A percentile compares a stretch with the other conserved stretches of the same genome.
These are phyloP conservation scores for Nemania serpens DNA, from an alignment of 2,329 filamentous ascomycete species.

Conservation along the genomic window DNA sequence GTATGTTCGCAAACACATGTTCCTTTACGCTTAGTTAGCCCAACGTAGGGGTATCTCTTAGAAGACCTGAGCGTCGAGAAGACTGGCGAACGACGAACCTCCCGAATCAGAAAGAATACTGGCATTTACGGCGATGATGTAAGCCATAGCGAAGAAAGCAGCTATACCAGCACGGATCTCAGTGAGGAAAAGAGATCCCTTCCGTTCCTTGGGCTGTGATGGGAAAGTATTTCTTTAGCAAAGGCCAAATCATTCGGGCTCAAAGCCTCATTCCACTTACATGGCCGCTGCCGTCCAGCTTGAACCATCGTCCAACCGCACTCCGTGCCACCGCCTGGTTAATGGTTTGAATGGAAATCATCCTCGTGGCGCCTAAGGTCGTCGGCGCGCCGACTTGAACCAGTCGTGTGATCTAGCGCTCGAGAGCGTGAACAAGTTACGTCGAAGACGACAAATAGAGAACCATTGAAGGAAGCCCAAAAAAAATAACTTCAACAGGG, in stretches of 20 bases:
- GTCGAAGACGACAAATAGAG: background rate
- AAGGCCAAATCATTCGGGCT: slow-evolving; percentile 21
- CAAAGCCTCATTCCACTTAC: slow-evolving; percentile 54
- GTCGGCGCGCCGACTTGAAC: slow-evolving; percentile 14
- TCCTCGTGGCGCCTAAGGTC: slow-evolving; percentile 4
- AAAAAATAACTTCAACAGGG: too few species aligned
- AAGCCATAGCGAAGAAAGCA: slow-evolving; percentile 71
- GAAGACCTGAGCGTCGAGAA: too few species aligned
- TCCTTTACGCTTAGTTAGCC: slow-evolving; percentile 63
- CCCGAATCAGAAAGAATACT: slow-evolving; percentile 40
- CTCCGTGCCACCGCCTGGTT: slow-evolving; percentile 55
- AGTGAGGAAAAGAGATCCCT: slow-evolving; percentile 78
- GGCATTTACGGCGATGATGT: slow-evolving; percentile 45
- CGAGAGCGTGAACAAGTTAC: slow-evolving; percentile 2
- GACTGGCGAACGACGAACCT: slow-evolving; percentile 28
- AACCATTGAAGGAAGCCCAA: too few species aligned
- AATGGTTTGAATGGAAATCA: slow-evolving; percentile 18
- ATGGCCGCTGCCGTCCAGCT: slow-evolving; percentile 81
- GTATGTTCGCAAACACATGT: slow-evolving; percentile 72
- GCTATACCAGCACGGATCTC: slow-evolving; percentile 83
- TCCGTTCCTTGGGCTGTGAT: slow-evolving; percentile 67
- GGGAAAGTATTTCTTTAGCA: slow-evolving; percentile 19
- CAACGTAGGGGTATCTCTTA: slow-evolving; percentile 52
- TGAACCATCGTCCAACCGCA: slow-evolving; percentile 73
- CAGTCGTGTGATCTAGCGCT: slow-evolving; percentile 15